Conservation (phyloP, 805 yeast species). For the Yueomyces sinensis region DNA sequence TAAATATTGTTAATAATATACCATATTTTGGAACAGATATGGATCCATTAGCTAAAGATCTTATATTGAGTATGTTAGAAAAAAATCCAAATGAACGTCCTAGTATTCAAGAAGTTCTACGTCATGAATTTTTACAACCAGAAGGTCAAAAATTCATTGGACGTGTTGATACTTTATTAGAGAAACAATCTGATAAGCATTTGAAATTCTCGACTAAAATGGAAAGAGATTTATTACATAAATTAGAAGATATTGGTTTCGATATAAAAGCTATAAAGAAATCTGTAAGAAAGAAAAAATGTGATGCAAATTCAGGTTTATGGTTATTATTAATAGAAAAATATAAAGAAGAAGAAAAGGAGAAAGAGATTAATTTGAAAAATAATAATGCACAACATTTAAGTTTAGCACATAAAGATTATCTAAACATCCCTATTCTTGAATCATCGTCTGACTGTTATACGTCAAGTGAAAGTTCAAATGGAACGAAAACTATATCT, state of each 20-base stretch:
- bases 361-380: constrained; percentile 15
- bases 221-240: constrained; percentile 49
- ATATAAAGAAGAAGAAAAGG: constrained; percentile 22
- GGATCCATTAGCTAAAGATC: constrained; percentile 34
- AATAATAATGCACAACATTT: constrained; percentile 25
- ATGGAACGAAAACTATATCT: too few relatives aligned
- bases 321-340: constrained; percentile 56
- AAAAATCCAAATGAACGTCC: constrained; percentile 63
- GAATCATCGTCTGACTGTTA: too few relatives aligned
- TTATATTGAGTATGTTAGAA: constrained; percentile 41
- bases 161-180: constrained; percentile 26
- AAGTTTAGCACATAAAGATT: too few relatives aligned
- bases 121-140: constrained; percentile 36
- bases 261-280: constrained; percentile 46
- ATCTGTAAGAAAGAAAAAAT: constrained; percentile 42
- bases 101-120: constrained; percentile 35
- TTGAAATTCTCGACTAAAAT: constrained; percentile 42
- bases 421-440: too few relatives aligned
- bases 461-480: too few relatives aligned
- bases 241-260: constrained; percentile 46
- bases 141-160: constrained; percentile 32
- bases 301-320: constrained; percentile 62
- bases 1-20: constrained; percentile 47
- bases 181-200: constrained; percentile 23
- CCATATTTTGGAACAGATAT: constrained; percentile 37